These are phyloP conservation scores for Zoysia matrella DNA, from an alignment of 202 grass and related monocot genomes.

Conservation along the genomic window DNA sequence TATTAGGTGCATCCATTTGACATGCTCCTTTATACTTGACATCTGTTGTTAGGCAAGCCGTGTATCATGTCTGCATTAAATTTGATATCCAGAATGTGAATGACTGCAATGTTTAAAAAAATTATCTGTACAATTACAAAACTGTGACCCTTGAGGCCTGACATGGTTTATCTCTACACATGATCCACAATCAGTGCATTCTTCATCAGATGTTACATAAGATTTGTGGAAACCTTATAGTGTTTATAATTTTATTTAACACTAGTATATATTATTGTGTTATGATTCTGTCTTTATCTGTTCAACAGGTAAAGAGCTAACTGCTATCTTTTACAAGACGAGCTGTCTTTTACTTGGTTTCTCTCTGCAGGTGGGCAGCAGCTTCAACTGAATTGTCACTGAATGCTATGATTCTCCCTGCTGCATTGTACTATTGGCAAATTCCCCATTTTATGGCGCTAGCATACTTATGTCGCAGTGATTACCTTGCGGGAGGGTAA, in stretches of 20 bases:
- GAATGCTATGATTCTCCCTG: constrained; percentile 71
- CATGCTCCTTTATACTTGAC: constrained; percentile 17
- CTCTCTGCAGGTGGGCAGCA: constrained; percentile 69
- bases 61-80: background rate
- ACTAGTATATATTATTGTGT: background rate
- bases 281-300: constrained; percentile 6
- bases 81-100: constrained; percentile 8
- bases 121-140: background rate
- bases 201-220: constrained; percentile 9
- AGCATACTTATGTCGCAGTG: constrained; percentile 81
- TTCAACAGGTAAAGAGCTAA: constrained; percentile 1
- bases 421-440: constrained; percentile 91
- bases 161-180: background rate
- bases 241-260: constrained; percentile 21
- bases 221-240: background rate
- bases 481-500: constrained; percentile 96
- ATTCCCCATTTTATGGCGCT: constrained; percentile 98
- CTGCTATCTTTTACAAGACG: background rate
- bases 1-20: background rate
- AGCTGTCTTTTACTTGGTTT: constrained; percentile 5
- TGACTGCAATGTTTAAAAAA: background rate
- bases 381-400: constrained; percentile 53
- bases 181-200: background rate
- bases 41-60: background rate
- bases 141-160: background rate